A percentile compares a stretch with the other conserved stretches of the same genome.
Conservation (phyloP, 129 eudicot genomes). For the Smallanthus sonchifolius region DNA sequence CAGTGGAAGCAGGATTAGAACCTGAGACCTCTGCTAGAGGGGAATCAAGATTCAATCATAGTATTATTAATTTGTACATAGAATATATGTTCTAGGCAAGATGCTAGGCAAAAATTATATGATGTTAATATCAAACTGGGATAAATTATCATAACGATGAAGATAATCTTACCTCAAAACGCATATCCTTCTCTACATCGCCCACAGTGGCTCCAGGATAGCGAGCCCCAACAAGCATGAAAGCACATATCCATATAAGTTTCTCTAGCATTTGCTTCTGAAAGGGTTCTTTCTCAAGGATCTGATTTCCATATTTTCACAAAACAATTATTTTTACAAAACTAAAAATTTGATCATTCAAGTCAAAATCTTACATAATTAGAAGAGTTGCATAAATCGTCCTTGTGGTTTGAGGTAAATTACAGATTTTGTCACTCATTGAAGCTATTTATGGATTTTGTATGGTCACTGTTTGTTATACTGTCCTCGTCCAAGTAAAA, state of each 20-base stretch:
- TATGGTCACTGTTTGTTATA: neutral
- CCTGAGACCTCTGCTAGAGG: no score
- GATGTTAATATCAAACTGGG: neutral
- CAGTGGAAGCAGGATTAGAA: no score
- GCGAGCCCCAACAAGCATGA: conserved; percentile 98
- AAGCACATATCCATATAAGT: conserved; percentile 95
- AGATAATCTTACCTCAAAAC: conserved; percentile 58
- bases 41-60: no score
- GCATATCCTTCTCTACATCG: conserved; percentile 75
- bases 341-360: neutral
- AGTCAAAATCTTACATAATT: neutral
- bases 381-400: neutral
- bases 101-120: neutral
- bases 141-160: neutral
- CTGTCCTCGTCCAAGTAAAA: neutral
- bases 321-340: neutral
- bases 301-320: conserved; percentile 34
- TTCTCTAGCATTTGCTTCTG: conserved; percentile 97
- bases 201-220: conserved; percentile 98
- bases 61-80: no score
- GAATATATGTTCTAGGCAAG: neutral
- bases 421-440: neutral
- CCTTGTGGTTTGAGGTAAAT: neutral
- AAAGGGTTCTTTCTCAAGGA: conserved; percentile 80
- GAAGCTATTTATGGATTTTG: neutral